A percentile compares a stretch with the other conserved stretches of the same genome.
phyloP scores from a whole-genome alignment of 306 rosid species.

The Vachellia collinsii region DNA sequence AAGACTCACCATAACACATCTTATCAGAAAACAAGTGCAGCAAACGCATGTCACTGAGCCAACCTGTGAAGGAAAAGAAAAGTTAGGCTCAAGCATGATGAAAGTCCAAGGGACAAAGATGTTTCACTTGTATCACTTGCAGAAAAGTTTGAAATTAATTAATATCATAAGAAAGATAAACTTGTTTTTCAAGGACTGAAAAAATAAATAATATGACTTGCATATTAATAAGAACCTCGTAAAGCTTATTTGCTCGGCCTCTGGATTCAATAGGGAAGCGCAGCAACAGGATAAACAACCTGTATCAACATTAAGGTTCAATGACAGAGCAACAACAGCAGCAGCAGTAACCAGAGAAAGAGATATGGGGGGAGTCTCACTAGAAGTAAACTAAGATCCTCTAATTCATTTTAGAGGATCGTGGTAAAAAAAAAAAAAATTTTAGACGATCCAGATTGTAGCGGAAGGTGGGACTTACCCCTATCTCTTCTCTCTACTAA shows the following conservation, averaged over 20 bases:
- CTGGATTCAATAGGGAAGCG: slow-evolving; percentile 82
- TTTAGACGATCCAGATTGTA: background rate
- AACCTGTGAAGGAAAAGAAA: slow-evolving; percentile 54
- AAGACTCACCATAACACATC: slow-evolving; percentile 74
- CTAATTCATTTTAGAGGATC: too few species aligned
- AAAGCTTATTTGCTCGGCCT: slow-evolving; percentile 78
- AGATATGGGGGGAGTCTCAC: background rate
- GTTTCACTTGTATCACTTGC: background rate
- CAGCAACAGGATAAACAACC: slow-evolving; percentile 72
- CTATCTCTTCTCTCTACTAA: background rate
- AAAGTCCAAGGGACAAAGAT: background rate
- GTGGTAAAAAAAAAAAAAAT: too few species aligned
- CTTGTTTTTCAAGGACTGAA: slow-evolving; percentile 10
- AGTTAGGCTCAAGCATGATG: slow-evolving; percentile 10
- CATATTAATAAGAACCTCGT: slow-evolving; percentile 59
- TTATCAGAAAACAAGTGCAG: slow-evolving; percentile 72
- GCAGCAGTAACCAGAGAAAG: background rate
- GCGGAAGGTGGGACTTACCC: background rate
- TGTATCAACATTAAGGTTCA: slow-evolving; percentile 33
- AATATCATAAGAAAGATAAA: slow-evolving; percentile 16
- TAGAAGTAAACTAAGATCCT: background rate
- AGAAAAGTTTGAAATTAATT: slow-evolving; percentile 1
- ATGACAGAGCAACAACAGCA: too few species aligned
- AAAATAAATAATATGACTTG: background rate
- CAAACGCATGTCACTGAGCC: slow-evolving; percentile 76